Evolutionary conservation across 768 basidiomycete genomes (phyloP), one percentile per base, ranked within the genome.

Genomic region (Tricholoma bakamatsutake): DNA sequence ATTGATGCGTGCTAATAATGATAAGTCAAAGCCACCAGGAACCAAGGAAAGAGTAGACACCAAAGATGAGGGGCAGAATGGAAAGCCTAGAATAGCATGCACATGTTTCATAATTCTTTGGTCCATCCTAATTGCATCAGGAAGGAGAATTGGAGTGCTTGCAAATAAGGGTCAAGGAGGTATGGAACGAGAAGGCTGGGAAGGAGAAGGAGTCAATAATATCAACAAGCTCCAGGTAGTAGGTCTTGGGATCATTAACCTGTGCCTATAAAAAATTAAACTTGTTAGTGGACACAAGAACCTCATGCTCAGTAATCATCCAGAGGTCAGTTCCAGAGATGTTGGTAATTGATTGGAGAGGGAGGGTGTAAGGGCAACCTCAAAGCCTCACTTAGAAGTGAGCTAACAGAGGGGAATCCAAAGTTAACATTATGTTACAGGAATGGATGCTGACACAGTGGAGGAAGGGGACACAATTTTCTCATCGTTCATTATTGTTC

Each of bases 1-100:
- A 24, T 24, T 24, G 21, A 24, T 24, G 21, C 21, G 21, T 3
- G 59, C 11, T 1, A 68, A 55, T 0, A 62, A 67, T 0, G 61
- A 61, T 17, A 68, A 65, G 17, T 59, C 66, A 24, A 68, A 62
- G 2, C 67, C 65, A 10, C 52, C 43, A 0, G 52, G 30, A 0
- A 51, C 15, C 0, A 68, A 6, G 0, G 66, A 67, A 0, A 61
- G 53, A 0, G 61, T 61, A 0, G 46, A 15, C 2, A 67, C 1
- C 6, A 24, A 17, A 0, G 60, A 53, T 1, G n/a, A 56, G 0
- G 46, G 57, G 9, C 43, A 33, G 39, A 65, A 71, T 0, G 68
- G 67, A 45, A 71, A 66, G 0, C 63, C 62, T 0, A 59, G 33
- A 7, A 52, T 15, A 0, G 58, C 49, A 10, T 57, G 53, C 1